Percentiles rank a stretch among this genome's conserved stretches.
Conservation (phyloP, 225 moss, liverwort and hornwort genomes). For the Pleurozium schreberi region DNA sequence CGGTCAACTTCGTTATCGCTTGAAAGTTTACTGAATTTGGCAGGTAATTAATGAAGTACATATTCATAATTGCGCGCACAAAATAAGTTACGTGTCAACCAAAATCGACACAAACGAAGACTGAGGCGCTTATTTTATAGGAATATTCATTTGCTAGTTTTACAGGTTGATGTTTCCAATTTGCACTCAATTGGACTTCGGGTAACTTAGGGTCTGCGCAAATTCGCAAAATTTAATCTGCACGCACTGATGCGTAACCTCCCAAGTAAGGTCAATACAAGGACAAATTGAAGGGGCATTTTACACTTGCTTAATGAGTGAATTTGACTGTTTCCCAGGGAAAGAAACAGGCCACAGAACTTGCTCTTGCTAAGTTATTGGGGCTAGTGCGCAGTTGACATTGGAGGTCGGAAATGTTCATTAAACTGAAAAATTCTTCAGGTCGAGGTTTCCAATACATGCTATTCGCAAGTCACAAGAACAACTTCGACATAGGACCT, state of each 20-base stretch:
- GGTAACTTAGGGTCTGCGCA: neutral
- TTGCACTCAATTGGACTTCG: neutral
- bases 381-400: neutral
- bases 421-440: neutral
- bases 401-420: neutral
- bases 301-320: neutral
- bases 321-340: neutral
- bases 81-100: neutral
- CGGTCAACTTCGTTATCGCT: neutral
- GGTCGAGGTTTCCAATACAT: too few relatives aligned
- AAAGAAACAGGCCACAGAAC: neutral
- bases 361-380: neutral
- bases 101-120: neutral
- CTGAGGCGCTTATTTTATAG: too few relatives aligned
- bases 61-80: neutral
- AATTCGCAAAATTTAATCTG: neutral
- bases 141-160: neutral
- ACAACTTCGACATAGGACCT: neutral
- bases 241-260: neutral
- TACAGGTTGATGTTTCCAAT: neutral
- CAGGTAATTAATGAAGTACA: too few relatives aligned
- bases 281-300: neutral
- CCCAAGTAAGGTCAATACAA: neutral
- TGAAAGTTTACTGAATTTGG: neutral
- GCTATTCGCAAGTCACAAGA: neutral